These are phyloP conservation scores for Beauveria asiatica DNA, from an alignment of 2,329 filamentous ascomycete genomes.

Conservation along the genomic window DNA sequence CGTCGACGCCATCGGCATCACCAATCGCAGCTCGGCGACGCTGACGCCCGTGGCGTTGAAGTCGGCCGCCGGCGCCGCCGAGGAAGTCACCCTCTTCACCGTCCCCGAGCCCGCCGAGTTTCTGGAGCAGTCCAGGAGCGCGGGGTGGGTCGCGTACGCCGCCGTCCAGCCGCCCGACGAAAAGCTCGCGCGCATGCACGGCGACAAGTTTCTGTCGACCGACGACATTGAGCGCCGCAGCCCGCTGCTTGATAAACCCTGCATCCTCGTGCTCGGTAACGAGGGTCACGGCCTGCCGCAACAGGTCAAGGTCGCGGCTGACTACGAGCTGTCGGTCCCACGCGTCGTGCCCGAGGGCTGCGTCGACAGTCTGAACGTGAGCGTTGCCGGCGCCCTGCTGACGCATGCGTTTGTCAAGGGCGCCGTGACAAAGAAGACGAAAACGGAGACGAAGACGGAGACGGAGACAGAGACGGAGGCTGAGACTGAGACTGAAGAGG, in stretches of 20 bases:
- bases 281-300: conserved; percentile 68
- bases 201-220: conserved; percentile 39
- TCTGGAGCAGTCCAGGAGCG: conserved; percentile 54
- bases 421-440: conserved; percentile 4
- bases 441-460: too few relatives aligned
- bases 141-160: conserved; percentile 79
- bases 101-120: conserved; percentile 62
- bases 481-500: too few relatives aligned
- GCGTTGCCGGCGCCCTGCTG: conserved; percentile 74
- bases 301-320: conserved; percentile 55
- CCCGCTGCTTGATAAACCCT: conserved; percentile 53
- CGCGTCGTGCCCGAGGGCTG: conserved; percentile 41
- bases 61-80: conserved; percentile 78
- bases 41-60: conserved; percentile 75
- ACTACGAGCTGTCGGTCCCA: conserved; percentile 59
- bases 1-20: conserved; percentile 72
- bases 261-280: conserved; percentile 73
- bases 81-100: conserved; percentile 66
- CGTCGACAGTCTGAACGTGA: conserved; percentile 90
- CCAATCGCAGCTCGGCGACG: conserved; percentile 62
- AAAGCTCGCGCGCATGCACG: conserved; percentile 25
- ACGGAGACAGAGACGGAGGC: too few relatives aligned
- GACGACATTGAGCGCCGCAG: conserved; percentile 40
- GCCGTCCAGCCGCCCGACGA: conserved; percentile 47
- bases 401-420: conserved; percentile 57